phyloP scores from a whole-genome alignment of 179 eudicot genomes.

The Gypsophila paniculata region DNA sequence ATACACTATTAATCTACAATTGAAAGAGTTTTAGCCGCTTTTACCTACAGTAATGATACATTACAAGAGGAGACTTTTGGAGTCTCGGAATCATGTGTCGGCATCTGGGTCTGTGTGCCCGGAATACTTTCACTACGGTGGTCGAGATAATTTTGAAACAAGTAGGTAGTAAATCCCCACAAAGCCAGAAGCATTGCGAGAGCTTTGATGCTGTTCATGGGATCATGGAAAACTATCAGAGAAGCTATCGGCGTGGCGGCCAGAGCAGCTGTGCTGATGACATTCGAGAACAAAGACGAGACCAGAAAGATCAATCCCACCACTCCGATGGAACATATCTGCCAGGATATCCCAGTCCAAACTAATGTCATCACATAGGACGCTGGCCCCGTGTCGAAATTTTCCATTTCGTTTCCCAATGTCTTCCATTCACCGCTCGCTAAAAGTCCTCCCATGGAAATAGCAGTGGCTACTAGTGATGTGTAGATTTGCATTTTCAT shows the following conservation, averaged over 20 bases:
- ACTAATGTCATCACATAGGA: conserved; percentile 69
- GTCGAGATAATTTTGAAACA: conserved; percentile 76
- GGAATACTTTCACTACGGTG: conserved; percentile 21
- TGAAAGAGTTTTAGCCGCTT: too few species aligned
- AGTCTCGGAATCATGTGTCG: conserved; percentile 6
- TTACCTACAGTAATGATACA: too few species aligned
- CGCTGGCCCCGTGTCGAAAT: conserved; percentile 44
- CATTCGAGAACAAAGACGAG: conserved; percentile 84
- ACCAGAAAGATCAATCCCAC: conserved; percentile 72
- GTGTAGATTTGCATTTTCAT: conserved; percentile 72
- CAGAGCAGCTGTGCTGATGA: conserved; percentile 64
- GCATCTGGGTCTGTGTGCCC: background rate
- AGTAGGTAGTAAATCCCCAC: conserved; percentile 77
- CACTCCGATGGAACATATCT: conserved; percentile 62
- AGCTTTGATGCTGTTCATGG: conserved; percentile 62
- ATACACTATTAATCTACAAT: too few species aligned
- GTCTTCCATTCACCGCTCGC: conserved; percentile 73
- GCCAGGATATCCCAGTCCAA: conserved; percentile 73
- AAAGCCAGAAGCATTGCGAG: conserved; percentile 63
- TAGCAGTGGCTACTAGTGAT: conserved; percentile 55
- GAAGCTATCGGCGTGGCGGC: conserved; percentile 67
- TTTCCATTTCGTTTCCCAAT: conserved; percentile 51
- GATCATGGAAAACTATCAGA: conserved; percentile 57
- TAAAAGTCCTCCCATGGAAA: conserved; percentile 54
- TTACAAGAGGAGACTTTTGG: background rate